Percentiles rank a stretch among this genome's conserved stretches.
These are phyloP conservation scores for Hypoxylon sp. DNA, from an alignment of 2,329 filamentous ascomycete species.

Conservation along the genomic window DNA sequence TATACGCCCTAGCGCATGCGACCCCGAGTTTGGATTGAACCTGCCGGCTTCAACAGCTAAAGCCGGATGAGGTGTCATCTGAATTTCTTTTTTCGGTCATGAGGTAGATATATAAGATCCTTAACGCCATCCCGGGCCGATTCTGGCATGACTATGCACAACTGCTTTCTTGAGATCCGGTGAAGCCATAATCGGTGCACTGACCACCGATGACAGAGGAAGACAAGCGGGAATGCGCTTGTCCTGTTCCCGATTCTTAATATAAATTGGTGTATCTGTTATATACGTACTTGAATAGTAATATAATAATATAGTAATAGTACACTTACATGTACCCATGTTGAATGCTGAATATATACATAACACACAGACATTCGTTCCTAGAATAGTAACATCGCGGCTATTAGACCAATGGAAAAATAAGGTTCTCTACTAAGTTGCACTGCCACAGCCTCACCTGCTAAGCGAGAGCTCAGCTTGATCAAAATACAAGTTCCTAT, in stretches of 20 bases:
- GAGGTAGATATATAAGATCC: background rate
- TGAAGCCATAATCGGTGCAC: slow-evolving; percentile 1
- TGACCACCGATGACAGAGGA: slow-evolving; percentile 5
- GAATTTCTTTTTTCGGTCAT: slow-evolving; percentile 13
- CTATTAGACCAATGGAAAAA: slow-evolving; percentile 31
- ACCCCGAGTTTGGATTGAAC: background rate
- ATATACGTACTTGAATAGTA: background rate
- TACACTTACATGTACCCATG: slow-evolving; percentile 1
- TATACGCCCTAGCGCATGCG: background rate
- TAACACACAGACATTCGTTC: slow-evolving; percentile 21
- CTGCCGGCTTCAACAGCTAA: slow-evolving; percentile 1
- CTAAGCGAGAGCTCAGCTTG: slow-evolving; percentile 36
- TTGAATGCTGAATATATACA: background rate
- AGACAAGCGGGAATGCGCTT: slow-evolving; percentile 10
- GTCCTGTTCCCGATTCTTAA: slow-evolving; percentile 9
- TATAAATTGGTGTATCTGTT: slow-evolving; percentile 1
- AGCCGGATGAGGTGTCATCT: slow-evolving; percentile 14
- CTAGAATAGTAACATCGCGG: slow-evolving; percentile 34
- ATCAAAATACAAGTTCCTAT: slow-evolving; percentile 3
- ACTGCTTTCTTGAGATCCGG: background rate
- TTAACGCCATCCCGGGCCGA: slow-evolving; percentile 19
- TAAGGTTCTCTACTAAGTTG: slow-evolving; percentile 5
- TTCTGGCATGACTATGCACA: slow-evolving; percentile 17
- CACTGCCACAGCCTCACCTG: slow-evolving; percentile 34
- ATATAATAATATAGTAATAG: no score